Base-by-base conservation (phyloP, 306 rosid species). In the Corylus heterophylla region DNA sequence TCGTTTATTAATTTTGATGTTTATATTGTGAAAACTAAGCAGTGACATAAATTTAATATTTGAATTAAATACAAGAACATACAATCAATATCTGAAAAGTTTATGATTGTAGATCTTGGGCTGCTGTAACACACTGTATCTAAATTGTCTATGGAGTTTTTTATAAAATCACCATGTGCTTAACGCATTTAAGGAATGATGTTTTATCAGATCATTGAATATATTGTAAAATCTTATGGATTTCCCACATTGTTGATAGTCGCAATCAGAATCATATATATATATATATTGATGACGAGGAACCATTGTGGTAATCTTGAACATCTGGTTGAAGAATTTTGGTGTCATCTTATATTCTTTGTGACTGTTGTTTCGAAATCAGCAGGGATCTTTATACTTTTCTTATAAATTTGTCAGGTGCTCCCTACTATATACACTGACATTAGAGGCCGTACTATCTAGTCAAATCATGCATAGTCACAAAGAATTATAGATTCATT, bases 391-490 rank as follows among this genome's bases (percentile, higher is more conserved):
- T 42, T 42, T 42, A 42, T 42, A 4, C 8, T 5, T 42, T 61
- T 61, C 58, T 22, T 76, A 20, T 64, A 12, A 52, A 11, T 71
- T 48, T 76, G 77, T 84, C 89, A 94, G 98, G 98, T 94, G 76
- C 96, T 94, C 82, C 98, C 98, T 76, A 89, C 98, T 18, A 77
- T 85, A 84, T 94, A 92, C 84, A 89, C 84, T 48, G 82, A 82
- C 77, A 63, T 84, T 66, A 84, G 92, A 82, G 98, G 98, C 10
- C 94, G 75, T 78, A 86, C 84, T 54, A 79, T 85, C 80, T 72
- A 80, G 54, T 94, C 98, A 55, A 94, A 94, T 87, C 98, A 78
- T 76, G 70, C 79, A 52, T n/a, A n/a, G n/a, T n/a, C n/a, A n/a
- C n/a, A n/a, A n/a, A n/a, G n/a, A n/a, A n/a, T n/a, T n/a, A n/a